phyloP scores from a whole-genome alignment of 176 grass and related monocot species.

The Oryza longistaminata region DNA sequence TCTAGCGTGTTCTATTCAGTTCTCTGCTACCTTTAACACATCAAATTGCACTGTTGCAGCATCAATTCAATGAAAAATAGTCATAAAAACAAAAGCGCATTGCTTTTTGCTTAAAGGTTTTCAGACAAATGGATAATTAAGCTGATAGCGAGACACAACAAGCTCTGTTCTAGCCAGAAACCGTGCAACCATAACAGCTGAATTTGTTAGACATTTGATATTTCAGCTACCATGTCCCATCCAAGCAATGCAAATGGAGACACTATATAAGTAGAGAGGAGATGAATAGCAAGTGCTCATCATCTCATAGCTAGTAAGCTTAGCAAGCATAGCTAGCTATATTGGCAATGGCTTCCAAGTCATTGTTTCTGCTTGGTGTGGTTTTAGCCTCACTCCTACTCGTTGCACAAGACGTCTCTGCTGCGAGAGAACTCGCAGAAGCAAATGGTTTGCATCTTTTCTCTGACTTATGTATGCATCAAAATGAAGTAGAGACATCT shows the following conservation, averaged over 20 bases:
- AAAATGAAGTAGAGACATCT: no score
- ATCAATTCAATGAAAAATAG: background rate
- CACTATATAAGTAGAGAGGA: background rate
- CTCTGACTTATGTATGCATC: background rate
- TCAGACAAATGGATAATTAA: background rate
- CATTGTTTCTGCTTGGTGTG: constrained; percentile 4
- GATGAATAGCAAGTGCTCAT: background rate
- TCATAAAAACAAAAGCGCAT: background rate
- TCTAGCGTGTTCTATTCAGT: no score
- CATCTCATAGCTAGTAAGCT: background rate
- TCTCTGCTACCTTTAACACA: no score
- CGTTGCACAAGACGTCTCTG: background rate
- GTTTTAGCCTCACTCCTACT: constrained; percentile 34
- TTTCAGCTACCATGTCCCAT: background rate
- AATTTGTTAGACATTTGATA: background rate
- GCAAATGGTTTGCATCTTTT: constrained; percentile 16
- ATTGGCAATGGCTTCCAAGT: background rate
- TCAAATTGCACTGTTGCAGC: background rate
- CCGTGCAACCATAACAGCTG: background rate
- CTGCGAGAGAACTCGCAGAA: constrained; percentile 35
- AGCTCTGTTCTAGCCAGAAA: background rate
- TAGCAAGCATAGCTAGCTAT: background rate
- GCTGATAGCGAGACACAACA: background rate
- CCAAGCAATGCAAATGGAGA: background rate
- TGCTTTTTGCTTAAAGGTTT: background rate